Base-by-base conservation (phyloP, 208 protist genomes). In the Acanthamoeba lenticulata region DNA sequence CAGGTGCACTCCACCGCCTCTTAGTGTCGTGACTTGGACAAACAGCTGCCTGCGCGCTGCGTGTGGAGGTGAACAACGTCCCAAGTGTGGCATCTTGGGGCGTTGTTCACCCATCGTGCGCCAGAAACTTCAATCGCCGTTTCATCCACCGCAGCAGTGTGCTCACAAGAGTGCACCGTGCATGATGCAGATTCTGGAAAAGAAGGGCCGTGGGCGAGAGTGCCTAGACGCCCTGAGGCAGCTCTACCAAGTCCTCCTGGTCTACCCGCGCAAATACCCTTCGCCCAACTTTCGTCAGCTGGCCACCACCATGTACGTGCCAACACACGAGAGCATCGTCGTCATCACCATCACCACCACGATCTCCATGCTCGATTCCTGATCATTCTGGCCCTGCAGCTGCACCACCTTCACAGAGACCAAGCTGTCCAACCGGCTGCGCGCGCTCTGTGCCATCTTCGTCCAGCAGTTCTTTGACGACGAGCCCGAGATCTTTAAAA, bases 391-490 rank as follows among this genome's bases (percentile, higher is more conserved):
- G 15, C 24, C 34, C 11, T 36, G 5, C 6, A 72, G 62, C 27
- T 72, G 62, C 19, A 24, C 62, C 62, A 72, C 62, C 9, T 72
- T 72, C 62, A 72, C 29, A 0, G 62, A 72, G 19, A 29, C 62
- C 29, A 72, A 72, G 62, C 34, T 72, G 34, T 29, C 62, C 1
- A 72, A 72, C 62, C 27, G 62, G 15, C 62, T 72, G n/a, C 27
- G 62, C 0, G 62, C 34, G 32, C 62, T 72, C 27, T 83, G 72
- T 38, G 24, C 72, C 72, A 49, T 11, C 24, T 24, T 49, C 21
- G 72, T 83, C 27, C 72, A 83, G 24, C 72, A 83, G 40, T 83
- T 45, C 72, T 83, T 83, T 83, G 72, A 83, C 24, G 72, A 83
- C 29, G 72, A 83, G 40, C 72, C 72, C 19, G 72, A 83, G 40